These are phyloP conservation scores for Claviceps fusiformis DNA, from an alignment of 2,329 filamentous ascomycete genomes.

Conservation along the genomic window DNA sequence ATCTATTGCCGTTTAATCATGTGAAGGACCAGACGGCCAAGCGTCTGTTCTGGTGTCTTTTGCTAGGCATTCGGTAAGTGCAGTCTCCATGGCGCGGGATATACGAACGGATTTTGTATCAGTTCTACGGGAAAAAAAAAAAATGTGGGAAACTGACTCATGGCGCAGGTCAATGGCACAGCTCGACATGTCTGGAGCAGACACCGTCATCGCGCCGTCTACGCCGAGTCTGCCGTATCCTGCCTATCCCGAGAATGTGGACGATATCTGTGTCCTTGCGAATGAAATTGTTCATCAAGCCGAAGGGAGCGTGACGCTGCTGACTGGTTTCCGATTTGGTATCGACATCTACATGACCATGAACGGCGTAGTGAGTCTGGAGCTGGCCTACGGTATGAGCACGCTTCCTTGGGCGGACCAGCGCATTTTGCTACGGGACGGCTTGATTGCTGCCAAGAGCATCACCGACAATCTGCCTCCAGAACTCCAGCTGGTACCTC, in stretches of 20 bases:
- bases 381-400: slow-evolving; percentile 69
- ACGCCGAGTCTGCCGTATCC: slow-evolving; percentile 67
- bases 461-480: slow-evolving; percentile 54
- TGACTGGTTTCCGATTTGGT: slow-evolving; percentile 71
- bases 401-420: slow-evolving; percentile 69
- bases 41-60: slow-evolving; percentile 73
- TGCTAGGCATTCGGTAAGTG: slow-evolving; percentile 53
- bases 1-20: slow-evolving; percentile 45
- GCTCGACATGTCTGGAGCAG: slow-evolving; percentile 56
- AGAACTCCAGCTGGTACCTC: slow-evolving; percentile 47
- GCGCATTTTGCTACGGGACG: slow-evolving; percentile 56
- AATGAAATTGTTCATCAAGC: slow-evolving; percentile 60
- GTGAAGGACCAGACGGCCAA: slow-evolving; percentile 62
- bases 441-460: slow-evolving; percentile 55
- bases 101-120: no score
- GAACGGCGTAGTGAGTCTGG: slow-evolving; percentile 63
- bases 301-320: slow-evolving; percentile 49
- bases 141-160: neutral
- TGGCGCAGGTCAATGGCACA: slow-evolving; percentile 56
- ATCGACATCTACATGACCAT: slow-evolving; percentile 70
- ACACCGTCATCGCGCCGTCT: slow-evolving; percentile 62
- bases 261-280: slow-evolving; percentile 67
- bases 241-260: slow-evolving; percentile 65
- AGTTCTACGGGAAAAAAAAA: no score
- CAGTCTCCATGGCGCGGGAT: no score